Base-by-base conservation (phyloP, 306 rosid species). In the Rosa rugosa region DNA sequence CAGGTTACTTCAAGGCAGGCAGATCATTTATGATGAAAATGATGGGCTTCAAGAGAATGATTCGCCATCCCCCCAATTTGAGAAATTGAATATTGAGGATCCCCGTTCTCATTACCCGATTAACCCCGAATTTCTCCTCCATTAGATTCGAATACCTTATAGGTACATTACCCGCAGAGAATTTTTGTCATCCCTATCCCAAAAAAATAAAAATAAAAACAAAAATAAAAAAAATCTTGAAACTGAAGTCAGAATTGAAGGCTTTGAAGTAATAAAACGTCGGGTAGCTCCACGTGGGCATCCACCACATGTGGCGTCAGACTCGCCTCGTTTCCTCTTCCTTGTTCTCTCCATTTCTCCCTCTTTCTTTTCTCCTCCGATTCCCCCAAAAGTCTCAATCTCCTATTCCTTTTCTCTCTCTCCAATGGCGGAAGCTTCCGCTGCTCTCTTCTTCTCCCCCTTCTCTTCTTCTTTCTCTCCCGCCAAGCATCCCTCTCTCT, bases 381-480 rank as follows among this genome's bases (percentile, higher is more conserved):
- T 71, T 56, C 44, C 23, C n/a, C 11, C 5, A 57, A 57, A 0
- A 57, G 5, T 44, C 46, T 44, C 11, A 8, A 8, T 57, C 64
- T 54, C 71, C 53, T 31, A 73, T 56, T 41, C 47, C 23, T 17
- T 6, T 31, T 31, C 36, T 31, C 36, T 31, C 36, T 31, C 16
- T 17, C 25, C 46, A 45, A 91, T 92, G 99, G 95, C 93, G 57
- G 97, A 91, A 73, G 66, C 90, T 8, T 80, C 92, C 11, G 71
- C 75, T 31, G 79, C 89, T 54, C 79, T 90, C 1, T 85, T 82
- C 81, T 83, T 87, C 87, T 87, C 91, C 0, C 64, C 83, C 56
- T 77, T 89, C 87, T 75, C 85, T 1, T 76, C 80, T 2, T 81
- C 87, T 63, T 12, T 80, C 75, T 81, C 85, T 73, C 86, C 54